Conservation (phyloP, 176 grass and related monocot species). For the Oryza meridionalis region DNA sequence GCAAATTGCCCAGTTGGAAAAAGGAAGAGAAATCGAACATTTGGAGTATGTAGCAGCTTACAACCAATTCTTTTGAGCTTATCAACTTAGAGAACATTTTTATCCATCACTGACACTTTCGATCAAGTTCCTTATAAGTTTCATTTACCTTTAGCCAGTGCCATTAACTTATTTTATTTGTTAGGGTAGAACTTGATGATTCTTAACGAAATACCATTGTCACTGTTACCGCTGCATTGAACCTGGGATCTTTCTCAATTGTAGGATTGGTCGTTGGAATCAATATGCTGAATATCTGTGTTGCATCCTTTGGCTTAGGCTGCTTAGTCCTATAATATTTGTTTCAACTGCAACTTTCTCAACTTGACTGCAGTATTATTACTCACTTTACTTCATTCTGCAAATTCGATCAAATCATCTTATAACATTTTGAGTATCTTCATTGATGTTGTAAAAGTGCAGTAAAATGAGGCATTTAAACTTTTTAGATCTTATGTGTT, state of each 20-base stretch:
- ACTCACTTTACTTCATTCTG: neutral
- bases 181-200: neutral
- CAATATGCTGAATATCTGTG: neutral
- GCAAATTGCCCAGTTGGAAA: neutral
- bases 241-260: conserved; percentile 7
- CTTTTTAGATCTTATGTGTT: neutral
- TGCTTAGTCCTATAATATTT: neutral
- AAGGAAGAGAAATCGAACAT: neutral
- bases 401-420: neutral
- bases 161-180: neutral
- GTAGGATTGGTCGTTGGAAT: conserved; percentile 12
- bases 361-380: neutral
- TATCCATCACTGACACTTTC: neutral
- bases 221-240: neutral
- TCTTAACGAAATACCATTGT: neutral
- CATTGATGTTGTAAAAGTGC: neutral
- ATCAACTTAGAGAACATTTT: conserved; percentile 32
- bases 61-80: neutral
- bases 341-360: neutral
- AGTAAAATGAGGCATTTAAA: neutral
- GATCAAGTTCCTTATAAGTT: neutral
- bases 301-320: neutral
- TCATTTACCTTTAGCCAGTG: conserved; percentile 12
- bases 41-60: conserved; percentile 10
- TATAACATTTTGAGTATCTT: neutral